phyloP scores from a whole-genome alignment of 257 asterid genomes.

The Nicotiana undulata region DNA sequence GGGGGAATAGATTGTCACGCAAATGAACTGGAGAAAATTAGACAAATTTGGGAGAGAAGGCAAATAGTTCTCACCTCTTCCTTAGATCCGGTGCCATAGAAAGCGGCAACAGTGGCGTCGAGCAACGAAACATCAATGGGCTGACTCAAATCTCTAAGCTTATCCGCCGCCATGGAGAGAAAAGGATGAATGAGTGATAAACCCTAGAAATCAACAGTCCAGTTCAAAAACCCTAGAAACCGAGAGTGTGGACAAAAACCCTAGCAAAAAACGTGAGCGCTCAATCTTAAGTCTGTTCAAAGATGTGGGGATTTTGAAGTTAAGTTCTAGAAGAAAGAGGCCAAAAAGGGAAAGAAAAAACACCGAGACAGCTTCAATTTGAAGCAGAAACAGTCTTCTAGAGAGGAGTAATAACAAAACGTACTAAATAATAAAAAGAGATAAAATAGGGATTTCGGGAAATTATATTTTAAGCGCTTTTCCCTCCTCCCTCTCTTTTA shows the following conservation, averaged over 20 bases:
- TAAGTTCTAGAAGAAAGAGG: background rate
- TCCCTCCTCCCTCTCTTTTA: background rate
- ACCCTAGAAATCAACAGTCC: slow-evolving; percentile 23
- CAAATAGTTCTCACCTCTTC: slow-evolving; percentile 58
- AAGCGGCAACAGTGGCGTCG: slow-evolving; percentile 88
- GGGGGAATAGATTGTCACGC: background rate
- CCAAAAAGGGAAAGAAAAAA: slow-evolving; percentile 16
- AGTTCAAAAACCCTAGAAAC: slow-evolving; percentile 21
- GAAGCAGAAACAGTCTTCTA: slow-evolving; percentile 35
- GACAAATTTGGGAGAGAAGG: background rate
- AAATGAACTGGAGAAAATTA: background rate
- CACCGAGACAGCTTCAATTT: slow-evolving; percentile 48
- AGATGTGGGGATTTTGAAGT: background rate
- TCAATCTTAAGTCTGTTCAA: background rate
- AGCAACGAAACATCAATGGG: slow-evolving; percentile 82
- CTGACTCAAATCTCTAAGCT: slow-evolving; percentile 79
- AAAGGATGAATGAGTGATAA: slow-evolving; percentile 17
- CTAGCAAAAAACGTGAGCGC: background rate
- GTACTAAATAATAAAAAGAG: background rate
- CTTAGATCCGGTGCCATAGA: slow-evolving; percentile 96
- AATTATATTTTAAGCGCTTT: background rate
- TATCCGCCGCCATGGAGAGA: slow-evolving; percentile 74
- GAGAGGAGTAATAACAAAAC: background rate
- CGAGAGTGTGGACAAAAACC: background rate
- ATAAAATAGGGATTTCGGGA: background rate